Base-by-base conservation (phyloP, 768 basidiomycete species). In the Podaxis sp. region DNA sequence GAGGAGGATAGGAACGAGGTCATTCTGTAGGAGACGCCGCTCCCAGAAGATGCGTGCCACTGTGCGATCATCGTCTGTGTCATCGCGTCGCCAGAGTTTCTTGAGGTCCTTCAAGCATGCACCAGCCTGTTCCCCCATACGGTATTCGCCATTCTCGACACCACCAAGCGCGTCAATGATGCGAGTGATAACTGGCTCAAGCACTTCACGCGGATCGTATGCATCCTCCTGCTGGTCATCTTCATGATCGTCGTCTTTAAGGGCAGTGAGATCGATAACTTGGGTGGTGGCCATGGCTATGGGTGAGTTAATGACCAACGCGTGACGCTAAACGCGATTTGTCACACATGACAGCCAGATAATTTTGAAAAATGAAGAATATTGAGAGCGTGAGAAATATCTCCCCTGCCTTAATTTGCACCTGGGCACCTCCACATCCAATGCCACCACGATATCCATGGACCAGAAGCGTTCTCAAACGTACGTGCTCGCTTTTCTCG, bases 1-100 rank as follows among this genome's bases (percentile, higher is more conserved):
- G 54, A 92, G 80, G 12, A 99, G 80, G 59, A 98, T 90, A 17
- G 94, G 90, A 19, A 98, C 76, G 55, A 99, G 80, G 75, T 98
- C 96, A 66, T 93, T 95, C 7, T 87, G 82, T 17, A 98, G 78
- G 28, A 95, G 85, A 17, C 93, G 87, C n/a, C 90, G 86, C 66
- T 92, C 88, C 85, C 89, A 93, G 72, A 98, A 91, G 63, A 98
- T 90, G 48, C 95, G 87, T 3, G 96, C 95, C 1, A 98, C 91
- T 0, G 95, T 98, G 17, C 97, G 86, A 72, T 96, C 95, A 72
- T 99, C 96, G 74, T 99, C 97, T 0, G 89, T 89, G 70, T 99
- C 97, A 74, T 99, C 97, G 74, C 93, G 91, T 57, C 96, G 78
- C 97, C 96, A 99, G 54, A 96, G 83, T 68, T 88, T 92, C 78